Evolutionary conservation across 2,329 filamentous ascomycete genomes (phyloP), one percentile per base, ranked within the genome.

Genomic region (Botrytis medusae): DNA sequence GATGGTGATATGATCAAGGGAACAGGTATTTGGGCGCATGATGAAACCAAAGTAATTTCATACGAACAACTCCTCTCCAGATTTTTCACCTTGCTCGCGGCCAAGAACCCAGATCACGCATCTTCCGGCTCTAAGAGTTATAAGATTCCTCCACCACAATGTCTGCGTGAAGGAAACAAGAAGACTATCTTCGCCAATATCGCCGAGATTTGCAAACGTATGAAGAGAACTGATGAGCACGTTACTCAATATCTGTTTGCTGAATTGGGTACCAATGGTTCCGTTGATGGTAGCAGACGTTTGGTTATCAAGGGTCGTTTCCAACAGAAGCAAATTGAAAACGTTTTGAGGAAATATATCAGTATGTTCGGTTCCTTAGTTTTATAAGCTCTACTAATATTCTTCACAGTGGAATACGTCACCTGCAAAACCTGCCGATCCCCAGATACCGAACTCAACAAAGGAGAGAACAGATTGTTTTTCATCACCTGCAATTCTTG

Each of bases 121-220:
- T 92, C 93, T 76, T 93, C 91, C 82, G 94, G 94, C 78, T 90
- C 91, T 81, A 96, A 94, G 88, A 97, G 93, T 84, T 99, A 98
- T 90, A 98, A 98, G 90, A 99, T 99, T 79, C 96, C 96, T 70
- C 96, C 96, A 71, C 96, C 96, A 69, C 96, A 99, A 87, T 98
- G 96, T 86, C 90, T 98, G 82, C 95, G 96, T 86, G 96, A 99
- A 94, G 96, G 96, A 83, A 99, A 99, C 91, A 97, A 97, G 90
- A 97, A 97, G 91, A 99, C 96, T 76, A 97, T 99, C 81, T 99
- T 99, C 81, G 96, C 95, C 87, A 99, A 99, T 87, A 96, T 99
- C 82, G 90, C 94, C 83, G 96, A 99, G 83, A 98, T 99, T 81
- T 97, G 94, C 89, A 97, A 97, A 89, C 91, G 95, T 80, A 98